A percentile compares a stretch with the other conserved stretches of the same genome.
Evolutionary conservation across 1,139 yeast genomes (phyloP).

Genomic region (Scheffersomyces illinoinensis): DNA sequence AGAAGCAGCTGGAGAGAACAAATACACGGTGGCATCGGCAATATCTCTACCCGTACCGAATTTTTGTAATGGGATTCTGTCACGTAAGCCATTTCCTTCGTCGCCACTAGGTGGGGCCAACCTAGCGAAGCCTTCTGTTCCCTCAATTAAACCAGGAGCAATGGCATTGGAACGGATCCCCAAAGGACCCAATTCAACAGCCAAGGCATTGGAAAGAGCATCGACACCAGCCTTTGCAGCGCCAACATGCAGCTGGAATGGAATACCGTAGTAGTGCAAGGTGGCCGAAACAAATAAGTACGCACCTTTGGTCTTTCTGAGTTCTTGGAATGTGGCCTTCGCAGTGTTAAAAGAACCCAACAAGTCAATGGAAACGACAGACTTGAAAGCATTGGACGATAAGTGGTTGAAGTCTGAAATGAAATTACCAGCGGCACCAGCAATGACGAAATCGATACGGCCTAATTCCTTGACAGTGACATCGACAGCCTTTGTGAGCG

Average conservation of each 20-base stretch:
- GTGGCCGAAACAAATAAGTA: slow-evolving; percentile 85
- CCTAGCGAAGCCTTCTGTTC: slow-evolving; percentile 78
- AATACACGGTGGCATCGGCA: slow-evolving; percentile 83
- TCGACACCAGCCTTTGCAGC: slow-evolving; percentile 96
- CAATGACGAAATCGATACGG: slow-evolving; percentile 77
- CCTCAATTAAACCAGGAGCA: slow-evolving; percentile 85
- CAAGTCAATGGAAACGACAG: slow-evolving; percentile 81
- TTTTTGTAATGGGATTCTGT: slow-evolving; percentile 72
- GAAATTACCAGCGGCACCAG: slow-evolving; percentile 96
- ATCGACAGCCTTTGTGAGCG: slow-evolving; percentile 61
- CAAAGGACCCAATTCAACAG: slow-evolving; percentile 86
- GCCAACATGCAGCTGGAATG: slow-evolving; percentile 82
- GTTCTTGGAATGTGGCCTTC: slow-evolving; percentile 72
- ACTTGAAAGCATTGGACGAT: slow-evolving; percentile 81
- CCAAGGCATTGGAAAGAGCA: slow-evolving; percentile 76
- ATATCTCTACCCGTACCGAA: slow-evolving; percentile 76
- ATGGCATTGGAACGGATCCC: slow-evolving; percentile 80
- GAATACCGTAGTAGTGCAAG: slow-evolving; percentile 82
- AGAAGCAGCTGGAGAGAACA: slow-evolving; percentile 79
- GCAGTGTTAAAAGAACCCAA: slow-evolving; percentile 85
- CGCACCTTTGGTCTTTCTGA: slow-evolving; percentile 65
- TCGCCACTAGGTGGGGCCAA: slow-evolving; percentile 37
- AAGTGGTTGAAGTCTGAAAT: slow-evolving; percentile 75
- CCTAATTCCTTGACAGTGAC: slow-evolving; percentile 67
- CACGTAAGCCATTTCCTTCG: slow-evolving; percentile 29